These are phyloP conservation scores for Yarrowia sp. DNA, from an alignment of 805 yeast species.

Conservation along the genomic window DNA sequence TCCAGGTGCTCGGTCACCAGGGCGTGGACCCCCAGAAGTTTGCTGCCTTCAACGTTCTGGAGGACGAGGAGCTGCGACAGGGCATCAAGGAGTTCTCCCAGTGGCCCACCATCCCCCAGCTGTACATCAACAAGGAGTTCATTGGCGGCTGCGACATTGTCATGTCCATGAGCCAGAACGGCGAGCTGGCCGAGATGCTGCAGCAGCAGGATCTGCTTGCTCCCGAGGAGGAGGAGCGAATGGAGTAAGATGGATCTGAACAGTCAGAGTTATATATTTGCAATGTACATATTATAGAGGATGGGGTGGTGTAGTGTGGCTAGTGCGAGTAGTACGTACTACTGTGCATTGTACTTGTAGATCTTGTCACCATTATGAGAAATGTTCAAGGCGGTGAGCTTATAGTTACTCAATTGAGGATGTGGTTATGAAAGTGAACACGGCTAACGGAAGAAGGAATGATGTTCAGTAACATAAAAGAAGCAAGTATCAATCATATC, in stretches of 20 bases:
- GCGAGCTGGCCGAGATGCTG: constrained; percentile 86
- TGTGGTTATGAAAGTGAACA: too few species aligned
- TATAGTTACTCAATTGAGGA: too few species aligned
- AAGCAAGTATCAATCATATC: too few species aligned
- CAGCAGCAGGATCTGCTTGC: constrained; percentile 80
- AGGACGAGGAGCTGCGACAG: constrained; percentile 90
- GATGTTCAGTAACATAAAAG: too few species aligned
- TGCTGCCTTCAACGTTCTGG: constrained; percentile 96
- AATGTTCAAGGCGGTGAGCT: too few species aligned
- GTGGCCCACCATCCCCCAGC: constrained; percentile 99
- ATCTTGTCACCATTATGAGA: too few species aligned
- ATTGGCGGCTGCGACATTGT: constrained; percentile 98
- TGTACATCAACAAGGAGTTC: constrained; percentile 86
- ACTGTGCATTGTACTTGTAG: too few species aligned
- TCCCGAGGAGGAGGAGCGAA: constrained; percentile 62
- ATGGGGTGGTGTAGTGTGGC: too few species aligned
- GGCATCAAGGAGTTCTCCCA: constrained; percentile 94
- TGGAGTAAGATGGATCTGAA: constrained; percentile 1
- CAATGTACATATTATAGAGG: constrained; percentile 37
- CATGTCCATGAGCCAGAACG: constrained; percentile 81
- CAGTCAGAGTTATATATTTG: constrained; percentile 21
- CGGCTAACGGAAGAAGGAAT: too few species aligned
- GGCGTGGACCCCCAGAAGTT: constrained; percentile 97
- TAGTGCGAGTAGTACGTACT: too few species aligned
- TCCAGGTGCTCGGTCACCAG: constrained; percentile 90